Evolutionary conservation across 2,329 filamentous ascomycete species (phyloP).

Genomic region (Phoma sp.): DNA sequence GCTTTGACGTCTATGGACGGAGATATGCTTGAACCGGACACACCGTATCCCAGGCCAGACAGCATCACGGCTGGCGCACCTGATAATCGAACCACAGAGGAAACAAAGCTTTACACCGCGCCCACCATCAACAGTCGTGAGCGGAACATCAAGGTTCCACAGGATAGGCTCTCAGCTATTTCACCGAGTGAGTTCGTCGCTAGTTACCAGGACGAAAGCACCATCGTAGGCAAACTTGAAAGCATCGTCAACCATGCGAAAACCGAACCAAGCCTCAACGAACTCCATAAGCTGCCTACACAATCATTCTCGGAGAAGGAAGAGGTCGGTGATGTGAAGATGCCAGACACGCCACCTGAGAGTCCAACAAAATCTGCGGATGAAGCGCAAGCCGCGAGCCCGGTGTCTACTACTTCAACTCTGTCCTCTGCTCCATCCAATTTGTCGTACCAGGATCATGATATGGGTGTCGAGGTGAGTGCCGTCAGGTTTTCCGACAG

Average conservation of each 20-base stretch:
- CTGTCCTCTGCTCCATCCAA: constrained; percentile 4
- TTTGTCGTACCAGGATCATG: not conserved
- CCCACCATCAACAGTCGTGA: not conserved
- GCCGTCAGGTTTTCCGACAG: no score
- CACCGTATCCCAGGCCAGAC: not conserved
- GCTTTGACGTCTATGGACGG: no score
- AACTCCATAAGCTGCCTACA: constrained; percentile 14
- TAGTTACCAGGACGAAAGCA: not conserved
- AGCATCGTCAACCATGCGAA: constrained; percentile 11
- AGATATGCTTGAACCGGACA: not conserved
- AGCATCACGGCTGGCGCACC: not conserved
- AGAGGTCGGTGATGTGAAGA: not conserved
- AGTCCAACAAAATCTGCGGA: not conserved
- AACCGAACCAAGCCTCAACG: constrained; percentile 9
- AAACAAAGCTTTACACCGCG: not conserved
- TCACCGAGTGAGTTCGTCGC: not conserved
- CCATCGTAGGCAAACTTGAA: constrained; percentile 17
- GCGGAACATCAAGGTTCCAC: not conserved
- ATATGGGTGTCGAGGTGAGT: not conserved
- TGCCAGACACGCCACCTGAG: constrained; percentile 10
- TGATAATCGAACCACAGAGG: not conserved
- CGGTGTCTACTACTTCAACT: not conserved
- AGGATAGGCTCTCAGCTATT: constrained; percentile 7
- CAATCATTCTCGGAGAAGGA: not conserved
- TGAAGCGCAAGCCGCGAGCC: not conserved